Conservation (phyloP, 345 rosid genomes). For the Conringia planisiliqua region DNA sequence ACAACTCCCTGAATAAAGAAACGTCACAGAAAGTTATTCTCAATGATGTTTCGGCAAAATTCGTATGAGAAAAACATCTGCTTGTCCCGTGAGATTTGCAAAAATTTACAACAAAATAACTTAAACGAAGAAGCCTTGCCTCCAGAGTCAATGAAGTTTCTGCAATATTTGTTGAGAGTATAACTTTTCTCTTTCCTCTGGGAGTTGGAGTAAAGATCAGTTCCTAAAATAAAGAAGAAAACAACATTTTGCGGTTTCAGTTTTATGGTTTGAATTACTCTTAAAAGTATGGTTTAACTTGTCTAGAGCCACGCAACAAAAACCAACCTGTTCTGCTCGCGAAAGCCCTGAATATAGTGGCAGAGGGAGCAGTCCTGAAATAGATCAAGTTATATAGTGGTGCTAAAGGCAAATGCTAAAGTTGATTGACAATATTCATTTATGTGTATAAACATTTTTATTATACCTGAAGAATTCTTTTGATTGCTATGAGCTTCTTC, state of each 20-base stretch:
- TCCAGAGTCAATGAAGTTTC: conserved; percentile 95
- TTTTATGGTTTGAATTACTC: not conserved
- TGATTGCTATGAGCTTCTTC: conserved; percentile 66
- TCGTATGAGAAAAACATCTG: not conserved
- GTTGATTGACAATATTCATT: not conserved
- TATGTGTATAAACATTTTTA: not conserved
- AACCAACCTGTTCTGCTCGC: conserved; percentile 70
- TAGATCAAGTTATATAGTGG: conserved; percentile 8
- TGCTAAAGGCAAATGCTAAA: conserved; percentile 6
- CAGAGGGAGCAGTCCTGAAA: conserved; percentile 72
- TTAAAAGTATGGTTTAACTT: not conserved
- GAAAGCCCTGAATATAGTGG: conserved; percentile 91
- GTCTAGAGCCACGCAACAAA: not conserved
- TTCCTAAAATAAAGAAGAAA: conserved; percentile 47
- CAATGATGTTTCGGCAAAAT: not conserved
- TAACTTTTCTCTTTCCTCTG: conserved; percentile 89
- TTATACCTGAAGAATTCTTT: conserved; percentile 66
- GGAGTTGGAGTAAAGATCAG: conserved; percentile 83
- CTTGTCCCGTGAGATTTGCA: not conserved
- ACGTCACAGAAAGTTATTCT: not conserved
- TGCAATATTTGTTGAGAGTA: conserved; percentile 88
- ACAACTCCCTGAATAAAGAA: conserved; percentile 67
- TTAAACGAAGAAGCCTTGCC: conserved; percentile 40
- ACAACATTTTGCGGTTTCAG: not conserved
- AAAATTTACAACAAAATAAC: not conserved